phyloP scores from a whole-genome alignment of 768 basidiomycete species.

The Pisolithus microcarpus region DNA sequence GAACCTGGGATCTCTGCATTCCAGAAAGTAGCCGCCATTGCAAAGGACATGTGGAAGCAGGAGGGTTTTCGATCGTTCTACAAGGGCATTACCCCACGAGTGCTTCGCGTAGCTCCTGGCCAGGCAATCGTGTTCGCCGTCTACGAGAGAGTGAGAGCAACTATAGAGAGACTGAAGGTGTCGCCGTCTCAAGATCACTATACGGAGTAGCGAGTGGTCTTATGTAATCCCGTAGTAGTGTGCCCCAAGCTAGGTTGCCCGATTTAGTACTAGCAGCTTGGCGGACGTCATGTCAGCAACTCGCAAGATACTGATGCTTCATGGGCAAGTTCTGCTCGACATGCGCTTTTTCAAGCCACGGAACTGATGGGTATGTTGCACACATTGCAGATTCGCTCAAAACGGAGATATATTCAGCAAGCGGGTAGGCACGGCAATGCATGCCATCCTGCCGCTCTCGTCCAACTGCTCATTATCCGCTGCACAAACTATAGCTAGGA shows the following conservation, averaged over 20 bases:
- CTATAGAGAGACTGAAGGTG: conserved; percentile 64
- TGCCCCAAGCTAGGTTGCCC: no score
- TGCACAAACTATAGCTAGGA: conserved; percentile 42
- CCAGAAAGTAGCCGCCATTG: conserved; percentile 72
- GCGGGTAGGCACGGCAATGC: conserved; percentile 40
- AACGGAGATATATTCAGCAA: conserved; percentile 66
- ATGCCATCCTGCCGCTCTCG: background rate
- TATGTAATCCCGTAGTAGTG: no score
- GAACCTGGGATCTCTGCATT: conserved; percentile 69
- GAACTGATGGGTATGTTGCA: background rate
- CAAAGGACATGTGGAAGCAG: conserved; percentile 85
- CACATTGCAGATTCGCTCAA: conserved; percentile 52
- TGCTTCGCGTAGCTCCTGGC: conserved; percentile 93
- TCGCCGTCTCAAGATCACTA: conserved; percentile 56
- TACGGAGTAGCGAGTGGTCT: conserved; percentile 44
- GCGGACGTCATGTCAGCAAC: conserved; percentile 12
- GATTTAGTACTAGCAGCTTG: no score
- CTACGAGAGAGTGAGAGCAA: conserved; percentile 77
- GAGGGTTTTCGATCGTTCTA: conserved; percentile 92
- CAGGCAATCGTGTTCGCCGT: conserved; percentile 97
- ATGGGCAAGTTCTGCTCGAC: conserved; percentile 29
- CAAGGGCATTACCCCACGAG: conserved; percentile 96
- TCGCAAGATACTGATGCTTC: conserved; percentile 39
- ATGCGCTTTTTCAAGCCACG: background rate
- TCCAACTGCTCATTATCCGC: background rate